A percentile compares a stretch with the other conserved stretches of the same genome.
These are phyloP conservation scores for Rusavskia elegans DNA, from an alignment of 495 filamentous ascomycete species.

Conservation along the genomic window DNA sequence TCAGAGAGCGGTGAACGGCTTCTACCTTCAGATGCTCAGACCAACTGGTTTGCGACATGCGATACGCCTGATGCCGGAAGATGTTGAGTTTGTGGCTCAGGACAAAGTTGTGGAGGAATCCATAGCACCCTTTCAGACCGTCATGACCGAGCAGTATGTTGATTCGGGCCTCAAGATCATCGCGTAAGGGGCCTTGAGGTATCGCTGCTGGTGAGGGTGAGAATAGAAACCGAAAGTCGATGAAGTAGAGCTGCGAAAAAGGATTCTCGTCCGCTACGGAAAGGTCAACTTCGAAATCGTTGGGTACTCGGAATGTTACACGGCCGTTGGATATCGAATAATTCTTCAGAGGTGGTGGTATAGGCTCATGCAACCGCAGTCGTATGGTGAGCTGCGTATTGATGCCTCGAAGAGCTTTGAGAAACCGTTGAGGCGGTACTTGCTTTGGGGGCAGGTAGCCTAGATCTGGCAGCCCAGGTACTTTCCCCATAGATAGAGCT, in stretches of 20 bases:
- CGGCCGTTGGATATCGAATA: conserved; percentile 65
- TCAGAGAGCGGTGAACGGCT: conserved; percentile 56
- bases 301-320: conserved; percentile 66
- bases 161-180: conserved; percentile 48
- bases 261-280: conserved; percentile 70
- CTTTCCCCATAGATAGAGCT: conserved; percentile 58
- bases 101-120: conserved; percentile 68
- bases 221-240: conserved; percentile 80
- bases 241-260: conserved; percentile 72
- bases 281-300: conserved; percentile 87
- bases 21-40: conserved; percentile 58
- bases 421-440: conserved; percentile 45
- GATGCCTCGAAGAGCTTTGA: conserved; percentile 57
- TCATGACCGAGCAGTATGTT: conserved; percentile 49
- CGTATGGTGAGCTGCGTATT: conserved; percentile 71
- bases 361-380: conserved; percentile 56
- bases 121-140: conserved; percentile 63
- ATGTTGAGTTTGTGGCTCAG: conserved; percentile 77
- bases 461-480: conserved; percentile 62
- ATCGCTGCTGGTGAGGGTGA: conserved; percentile 45
- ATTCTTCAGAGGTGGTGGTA: conserved; percentile 55
- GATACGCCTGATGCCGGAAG: conserved; percentile 56
- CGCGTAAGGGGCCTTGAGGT: conserved; percentile 38
- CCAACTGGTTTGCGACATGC: conserved; percentile 55
- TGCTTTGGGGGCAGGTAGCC: conserved; percentile 64